Evolutionary conservation across 1,284 basidiomycete genomes (phyloP), one percentile per base, ranked within the genome.

Genomic region (Phaffia rhodozyma): DNA sequence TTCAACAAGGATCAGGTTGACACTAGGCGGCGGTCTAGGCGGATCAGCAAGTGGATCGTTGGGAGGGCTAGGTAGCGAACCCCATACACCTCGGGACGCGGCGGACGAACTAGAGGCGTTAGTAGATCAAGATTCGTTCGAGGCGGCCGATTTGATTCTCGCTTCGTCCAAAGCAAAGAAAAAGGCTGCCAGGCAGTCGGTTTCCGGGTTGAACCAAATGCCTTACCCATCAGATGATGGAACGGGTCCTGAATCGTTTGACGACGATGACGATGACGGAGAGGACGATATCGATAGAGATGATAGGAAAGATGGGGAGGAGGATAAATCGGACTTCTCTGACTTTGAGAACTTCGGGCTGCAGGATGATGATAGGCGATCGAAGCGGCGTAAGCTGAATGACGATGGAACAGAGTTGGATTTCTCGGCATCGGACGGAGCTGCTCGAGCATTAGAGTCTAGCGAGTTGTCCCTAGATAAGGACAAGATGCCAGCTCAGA

Each of bases 271-370:
- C 29, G 54, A 34, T 20, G 54, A 32, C 2, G 54, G 20, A 5
- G 56, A 18, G 29, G 34, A 48, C 38, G 20, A 18, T 4, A 2
- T 13, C 18, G n/a, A 23, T 48, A 6, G 9, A 11, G 9, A 23
- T 49, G 25, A 21, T 6, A 13, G 43, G 25, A 9, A 7, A 21
- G 27, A 25, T 6, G 29, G 29, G 25, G n/a, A 51, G n/a, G 23
- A 34, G 23, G 29, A 52, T 25, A 43, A 34, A 7, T 60, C 58
- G 4, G 48, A 50, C 30, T 60, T 60, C 49, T 60, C 58, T 21
- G 58, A 60, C 49, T 60, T 60, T 34, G 58, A 60, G 58, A 60
- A 58, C 47, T 58, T 58, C 18, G 57, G 58, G n/a, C 49, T 60
- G 21, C 49, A 38, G 30, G 48, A 60, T 43, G 38, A 43, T 16